Percentiles rank a stretch among this genome's conserved stretches.
Conservation (phyloP, 1,284 basidiomycete genomes). For the Earliella scabrosa region DNA sequence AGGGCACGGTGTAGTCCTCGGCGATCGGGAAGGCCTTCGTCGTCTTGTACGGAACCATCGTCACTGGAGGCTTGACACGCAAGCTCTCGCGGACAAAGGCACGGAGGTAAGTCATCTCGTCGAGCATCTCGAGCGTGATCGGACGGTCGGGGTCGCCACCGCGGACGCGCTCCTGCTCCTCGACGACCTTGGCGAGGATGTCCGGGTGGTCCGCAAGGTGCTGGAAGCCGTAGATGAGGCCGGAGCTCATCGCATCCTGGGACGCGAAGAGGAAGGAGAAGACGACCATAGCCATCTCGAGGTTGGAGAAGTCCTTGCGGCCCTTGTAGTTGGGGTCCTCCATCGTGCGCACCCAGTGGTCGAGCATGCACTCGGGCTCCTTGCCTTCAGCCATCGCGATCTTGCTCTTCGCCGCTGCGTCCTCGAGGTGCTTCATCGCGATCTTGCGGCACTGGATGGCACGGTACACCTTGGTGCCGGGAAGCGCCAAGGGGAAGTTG, state of each 20-base stretch:
- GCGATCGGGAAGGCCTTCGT: slow-evolving; percentile 92
- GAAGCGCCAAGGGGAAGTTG: slow-evolving; percentile 97
- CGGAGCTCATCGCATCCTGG: slow-evolving; percentile 98
- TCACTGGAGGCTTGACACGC: slow-evolving; percentile 89
- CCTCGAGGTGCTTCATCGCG: slow-evolving; percentile 84
- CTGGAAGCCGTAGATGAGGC: slow-evolving; percentile 94
- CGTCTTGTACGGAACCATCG: slow-evolving; percentile 95
- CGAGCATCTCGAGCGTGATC: slow-evolving; percentile 89
- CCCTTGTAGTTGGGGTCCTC: slow-evolving; percentile 75
- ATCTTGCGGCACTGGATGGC: slow-evolving; percentile 93
- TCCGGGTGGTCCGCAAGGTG: slow-evolving; percentile 94
- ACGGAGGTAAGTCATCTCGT: slow-evolving; percentile 92
- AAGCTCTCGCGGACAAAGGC: slow-evolving; percentile 94
- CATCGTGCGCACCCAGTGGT: slow-evolving; percentile 89
- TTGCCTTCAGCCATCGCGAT: slow-evolving; percentile 81
- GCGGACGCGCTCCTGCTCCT: slow-evolving; percentile 89
- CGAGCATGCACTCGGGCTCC: slow-evolving; percentile 90
- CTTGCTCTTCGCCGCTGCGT: slow-evolving; percentile 85
- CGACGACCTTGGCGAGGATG: slow-evolving; percentile 86
- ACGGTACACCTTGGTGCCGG: slow-evolving; percentile 96
- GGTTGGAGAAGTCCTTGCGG: slow-evolving; percentile 87
- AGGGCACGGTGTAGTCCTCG: slow-evolving; percentile 90
- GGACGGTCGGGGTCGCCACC: slow-evolving; percentile 80
- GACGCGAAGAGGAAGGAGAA: slow-evolving; percentile 98
- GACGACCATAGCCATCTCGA: slow-evolving; percentile 96